phyloP scores from a whole-genome alignment of 106 monocot genomes.

The Dendrobium huoshanense region DNA sequence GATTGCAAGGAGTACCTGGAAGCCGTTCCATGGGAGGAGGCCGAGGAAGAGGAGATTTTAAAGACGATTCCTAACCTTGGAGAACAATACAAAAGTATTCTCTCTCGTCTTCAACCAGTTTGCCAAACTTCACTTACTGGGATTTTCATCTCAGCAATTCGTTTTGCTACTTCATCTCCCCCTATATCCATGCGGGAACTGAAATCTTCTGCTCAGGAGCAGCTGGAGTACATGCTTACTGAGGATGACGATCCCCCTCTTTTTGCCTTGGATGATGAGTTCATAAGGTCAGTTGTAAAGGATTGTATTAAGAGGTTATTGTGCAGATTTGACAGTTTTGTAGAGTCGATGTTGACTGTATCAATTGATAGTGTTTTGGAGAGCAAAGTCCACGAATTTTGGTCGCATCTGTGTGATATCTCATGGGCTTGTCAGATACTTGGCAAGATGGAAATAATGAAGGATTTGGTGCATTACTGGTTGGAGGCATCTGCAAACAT shows the following conservation, averaged over 20 bases:
- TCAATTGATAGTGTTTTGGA: neutral
- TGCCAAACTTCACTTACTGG: constrained; percentile 22
- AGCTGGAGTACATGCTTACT: constrained; percentile 80
- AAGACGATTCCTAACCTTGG: constrained; percentile 53
- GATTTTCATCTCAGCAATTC: constrained; percentile 53
- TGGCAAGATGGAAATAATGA: constrained; percentile 79
- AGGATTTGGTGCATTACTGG: constrained; percentile 64
- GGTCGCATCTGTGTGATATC: constrained; percentile 45
- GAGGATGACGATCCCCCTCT: constrained; percentile 88
- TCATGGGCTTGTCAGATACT: constrained; percentile 81
- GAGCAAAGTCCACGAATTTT: constrained; percentile 11
- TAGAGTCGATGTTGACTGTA: constrained; percentile 12
- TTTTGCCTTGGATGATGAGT: constrained; percentile 21
- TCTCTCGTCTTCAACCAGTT: constrained; percentile 64
- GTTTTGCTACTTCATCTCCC: constrained; percentile 58
- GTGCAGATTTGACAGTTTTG: constrained; percentile 19
- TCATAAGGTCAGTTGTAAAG: constrained; percentile 39
- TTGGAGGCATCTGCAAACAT: constrained; percentile 33
- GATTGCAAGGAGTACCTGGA: constrained; percentile 69
- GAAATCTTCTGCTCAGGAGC: constrained; percentile 69
- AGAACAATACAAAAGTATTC: constrained; percentile 36
- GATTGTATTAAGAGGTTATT: constrained; percentile 39
- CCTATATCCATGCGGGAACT: constrained; percentile 32
- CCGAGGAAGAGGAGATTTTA: constrained; percentile 83
- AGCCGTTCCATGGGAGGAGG: constrained; percentile 85